phyloP scores from a whole-genome alignment of 2,329 filamentous ascomycete species.

The Aspergillus sp. region DNA sequence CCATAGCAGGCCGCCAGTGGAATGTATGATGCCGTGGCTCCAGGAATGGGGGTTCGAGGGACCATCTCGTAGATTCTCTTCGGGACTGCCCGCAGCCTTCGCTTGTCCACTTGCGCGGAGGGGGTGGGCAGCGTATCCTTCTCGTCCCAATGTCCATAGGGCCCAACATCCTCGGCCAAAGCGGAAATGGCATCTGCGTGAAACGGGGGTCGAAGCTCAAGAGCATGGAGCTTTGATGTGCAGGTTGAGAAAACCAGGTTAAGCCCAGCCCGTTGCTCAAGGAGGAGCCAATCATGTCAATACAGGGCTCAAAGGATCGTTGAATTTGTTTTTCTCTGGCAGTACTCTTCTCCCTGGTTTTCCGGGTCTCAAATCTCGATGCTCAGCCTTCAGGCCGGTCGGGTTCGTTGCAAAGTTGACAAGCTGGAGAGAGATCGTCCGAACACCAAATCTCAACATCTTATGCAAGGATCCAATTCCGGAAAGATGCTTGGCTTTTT shows the following conservation, averaged over 20 bases:
- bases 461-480: constrained; percentile 17
- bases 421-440: constrained; percentile 5
- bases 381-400: background rate
- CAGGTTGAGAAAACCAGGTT: constrained; percentile 17
- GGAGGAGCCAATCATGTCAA: constrained; percentile 10
- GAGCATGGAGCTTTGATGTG: constrained; percentile 10
- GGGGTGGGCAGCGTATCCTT: constrained; percentile 7
- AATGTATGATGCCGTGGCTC: constrained; percentile 41
- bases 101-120: background rate
- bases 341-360: constrained; percentile 5
- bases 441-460: constrained; percentile 11
- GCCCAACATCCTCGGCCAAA: constrained; percentile 5
- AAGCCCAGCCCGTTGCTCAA: constrained; percentile 4
- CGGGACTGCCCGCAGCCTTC: constrained; percentile 8
- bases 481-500: constrained; percentile 17
- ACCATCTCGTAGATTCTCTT: constrained; percentile 15
- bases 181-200: constrained; percentile 20
- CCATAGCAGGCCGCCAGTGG: constrained; percentile 29
- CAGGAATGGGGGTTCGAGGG: constrained; percentile 27
- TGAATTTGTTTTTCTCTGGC: constrained; percentile 2
- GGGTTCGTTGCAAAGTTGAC: constrained; percentile 4
- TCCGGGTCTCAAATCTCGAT: background rate
- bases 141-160: constrained; percentile 14
- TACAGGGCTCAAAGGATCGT: constrained; percentile 10
- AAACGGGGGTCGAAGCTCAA: constrained; percentile 17